Evolutionary conservation across 768 basidiomycete species (phyloP), one percentile per base, ranked within the genome.

Genomic region (Zangia roseola): DNA sequence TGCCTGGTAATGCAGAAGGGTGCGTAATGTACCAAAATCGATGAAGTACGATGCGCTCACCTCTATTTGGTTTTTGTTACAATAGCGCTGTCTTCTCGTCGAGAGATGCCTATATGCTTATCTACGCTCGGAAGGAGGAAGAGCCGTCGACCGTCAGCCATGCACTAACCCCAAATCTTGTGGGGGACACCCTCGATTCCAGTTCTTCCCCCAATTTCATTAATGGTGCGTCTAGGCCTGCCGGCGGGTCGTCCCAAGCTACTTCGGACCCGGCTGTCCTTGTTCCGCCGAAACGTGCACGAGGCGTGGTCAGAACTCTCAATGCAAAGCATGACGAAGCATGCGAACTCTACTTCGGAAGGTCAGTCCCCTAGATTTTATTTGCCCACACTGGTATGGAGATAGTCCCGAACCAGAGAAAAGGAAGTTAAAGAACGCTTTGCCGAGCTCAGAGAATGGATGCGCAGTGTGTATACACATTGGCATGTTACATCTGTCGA

Each of bases 31-130:
- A 90, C 68, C 9, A 91, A 47, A 71, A 7, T 91, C 91, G 47
- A 92, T 82, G 47, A 40, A 31, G 25, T 53, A 57, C 48, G 46
- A 45, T 52, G 30, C 31, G 39, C 53, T 58, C 36, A 53, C 12
- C 30, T 31, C 14, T 40, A 52, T 53, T 58, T 66, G 60, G 54
- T 57, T 51, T n/a, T 56, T 45, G 37, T 52, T 40, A 13, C 20
- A 51, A 44, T 57, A 80, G 77, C 51, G 71, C 75, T 33, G 76
- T 88, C 35, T 68, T 68, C 54, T 74, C 80, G 3, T 93, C 92
- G 2, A 88, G 80, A 68, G 92, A 97, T 58, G 92, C 91, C 6
- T 97, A 98, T 69, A 95, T 97, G 93, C 77, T 97, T 26, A 84
- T 98, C 45, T 98, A 97, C 67, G 78, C 81, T 31, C 80, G 82